phyloP scores from a whole-genome alignment of 2,329 filamentous ascomycete species.

The Fusarium tupiense region DNA sequence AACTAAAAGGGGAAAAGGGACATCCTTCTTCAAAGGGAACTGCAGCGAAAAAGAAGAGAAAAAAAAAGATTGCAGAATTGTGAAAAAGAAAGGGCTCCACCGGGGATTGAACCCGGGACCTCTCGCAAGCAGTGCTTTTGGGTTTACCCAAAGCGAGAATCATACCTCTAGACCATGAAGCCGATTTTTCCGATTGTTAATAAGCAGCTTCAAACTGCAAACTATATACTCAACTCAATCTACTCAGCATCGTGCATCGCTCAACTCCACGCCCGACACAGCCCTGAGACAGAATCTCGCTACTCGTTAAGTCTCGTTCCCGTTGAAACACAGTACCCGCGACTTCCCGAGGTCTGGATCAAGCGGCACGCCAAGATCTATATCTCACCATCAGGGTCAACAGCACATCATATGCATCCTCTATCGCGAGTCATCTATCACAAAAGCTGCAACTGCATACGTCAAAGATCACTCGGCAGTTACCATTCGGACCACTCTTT shows the following conservation, averaged over 20 bases:
- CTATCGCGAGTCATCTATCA: neutral
- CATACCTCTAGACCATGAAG: conserved; percentile 37
- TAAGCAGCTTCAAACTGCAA: rapidly evolving
- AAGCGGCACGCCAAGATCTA: neutral
- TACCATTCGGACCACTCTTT: neutral
- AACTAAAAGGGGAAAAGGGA: neutral
- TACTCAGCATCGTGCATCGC: neutral
- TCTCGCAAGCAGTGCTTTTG: conserved; percentile 46
- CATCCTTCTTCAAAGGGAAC: rapidly evolving
- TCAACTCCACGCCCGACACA: neutral
- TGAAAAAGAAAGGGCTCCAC: conserved; percentile 35
- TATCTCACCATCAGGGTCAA: neutral
- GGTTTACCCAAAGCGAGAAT: conserved; percentile 27
- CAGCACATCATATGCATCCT: neutral
- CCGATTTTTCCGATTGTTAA: neutral
- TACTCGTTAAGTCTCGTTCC: neutral
- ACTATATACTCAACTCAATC: rapidly evolving
- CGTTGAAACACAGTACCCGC: neutral
- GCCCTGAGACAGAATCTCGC: neutral
- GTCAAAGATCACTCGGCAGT: neutral
- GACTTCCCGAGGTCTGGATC: neutral
- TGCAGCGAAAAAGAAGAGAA: neutral
- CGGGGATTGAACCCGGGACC: conserved; percentile 59
- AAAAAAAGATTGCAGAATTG: rapidly evolving
- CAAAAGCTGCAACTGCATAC: neutral